These are phyloP conservation scores for Auxenochlorella pyrenoidosa DNA, from an alignment of 139 green algal genomes.

Conservation along the genomic window DNA sequence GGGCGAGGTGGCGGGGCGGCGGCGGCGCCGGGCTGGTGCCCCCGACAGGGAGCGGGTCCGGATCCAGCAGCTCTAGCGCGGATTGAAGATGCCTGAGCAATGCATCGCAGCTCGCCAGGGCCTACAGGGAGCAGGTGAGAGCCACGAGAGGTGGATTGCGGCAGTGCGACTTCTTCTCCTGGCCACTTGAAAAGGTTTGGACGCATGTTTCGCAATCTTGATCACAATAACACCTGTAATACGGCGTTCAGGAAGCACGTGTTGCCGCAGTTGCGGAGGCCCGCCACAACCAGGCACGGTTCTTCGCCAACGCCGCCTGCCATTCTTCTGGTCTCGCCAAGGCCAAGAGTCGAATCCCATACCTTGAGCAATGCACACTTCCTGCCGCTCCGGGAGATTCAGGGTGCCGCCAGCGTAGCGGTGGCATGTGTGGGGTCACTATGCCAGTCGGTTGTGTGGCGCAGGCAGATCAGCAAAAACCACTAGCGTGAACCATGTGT, in stretches of 20 bases:
- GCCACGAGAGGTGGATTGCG: background rate
- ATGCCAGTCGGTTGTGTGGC: no score
- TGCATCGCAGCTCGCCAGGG: constrained; percentile 28
- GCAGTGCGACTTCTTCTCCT: no score
- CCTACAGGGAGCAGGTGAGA: background rate
- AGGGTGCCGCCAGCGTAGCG: background rate
- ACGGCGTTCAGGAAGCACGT: constrained; percentile 37
- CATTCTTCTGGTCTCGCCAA: no score
- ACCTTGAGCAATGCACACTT: no score
- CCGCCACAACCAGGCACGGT: background rate
- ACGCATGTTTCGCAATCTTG: background rate
- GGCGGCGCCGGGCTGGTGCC: background rate
- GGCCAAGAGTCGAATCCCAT: no score
- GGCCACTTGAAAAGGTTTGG: no score
- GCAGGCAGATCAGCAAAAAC: no score
- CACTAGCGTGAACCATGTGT: background rate
- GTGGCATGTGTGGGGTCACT: background rate
- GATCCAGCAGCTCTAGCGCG: background rate
- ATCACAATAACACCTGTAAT: constrained; percentile 36
- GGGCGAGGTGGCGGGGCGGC: background rate
- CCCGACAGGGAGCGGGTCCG: background rate
- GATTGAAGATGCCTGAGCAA: background rate
- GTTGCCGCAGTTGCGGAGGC: constrained; percentile 41
- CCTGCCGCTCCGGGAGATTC: no score
- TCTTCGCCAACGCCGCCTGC: no score